These are phyloP conservation scores for Ophiostoma sp. DNA, from an alignment of 2,329 filamentous ascomycete genomes.

Conservation along the genomic window DNA sequence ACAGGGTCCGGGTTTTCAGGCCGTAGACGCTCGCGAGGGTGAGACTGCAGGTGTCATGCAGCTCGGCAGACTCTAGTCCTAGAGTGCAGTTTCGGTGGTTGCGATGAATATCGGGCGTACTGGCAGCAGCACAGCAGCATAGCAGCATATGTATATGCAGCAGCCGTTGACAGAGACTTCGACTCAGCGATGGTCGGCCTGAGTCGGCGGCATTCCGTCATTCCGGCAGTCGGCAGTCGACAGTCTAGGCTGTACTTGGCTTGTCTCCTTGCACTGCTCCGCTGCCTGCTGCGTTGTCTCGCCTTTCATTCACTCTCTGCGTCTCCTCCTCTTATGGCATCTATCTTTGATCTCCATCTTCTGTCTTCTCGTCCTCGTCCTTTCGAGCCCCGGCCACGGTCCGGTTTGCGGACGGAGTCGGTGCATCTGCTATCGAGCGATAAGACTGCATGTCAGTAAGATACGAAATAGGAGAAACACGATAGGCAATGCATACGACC, in stretches of 20 bases:
- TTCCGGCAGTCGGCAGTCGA: background rate
- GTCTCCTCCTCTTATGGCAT: too few species aligned
- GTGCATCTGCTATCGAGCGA: conserved; percentile 11
- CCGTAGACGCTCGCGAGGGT: background rate
- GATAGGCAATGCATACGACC: background rate
- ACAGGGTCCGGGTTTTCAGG: background rate
- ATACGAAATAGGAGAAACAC: too few species aligned
- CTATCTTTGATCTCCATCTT: background rate
- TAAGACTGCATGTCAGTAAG: background rate
- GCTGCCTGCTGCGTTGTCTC: background rate
- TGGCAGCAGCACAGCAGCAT: background rate
- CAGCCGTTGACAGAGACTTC: background rate
- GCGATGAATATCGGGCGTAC: background rate
- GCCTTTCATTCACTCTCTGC: too few species aligned
- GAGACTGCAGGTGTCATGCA: background rate
- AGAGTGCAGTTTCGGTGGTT: background rate
- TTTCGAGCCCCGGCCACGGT: background rate
- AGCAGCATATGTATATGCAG: background rate
- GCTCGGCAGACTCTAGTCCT: conserved; percentile 1
- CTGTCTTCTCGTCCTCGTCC: background rate
- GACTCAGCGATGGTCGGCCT: background rate
- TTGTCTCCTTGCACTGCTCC: background rate
- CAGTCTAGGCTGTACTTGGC: background rate
- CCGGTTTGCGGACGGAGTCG: conserved; percentile 11
- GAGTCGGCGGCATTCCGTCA: background rate